Conservation (phyloP, 2,329 filamentous ascomycete species). For the Blastomyces parvus region DNA sequence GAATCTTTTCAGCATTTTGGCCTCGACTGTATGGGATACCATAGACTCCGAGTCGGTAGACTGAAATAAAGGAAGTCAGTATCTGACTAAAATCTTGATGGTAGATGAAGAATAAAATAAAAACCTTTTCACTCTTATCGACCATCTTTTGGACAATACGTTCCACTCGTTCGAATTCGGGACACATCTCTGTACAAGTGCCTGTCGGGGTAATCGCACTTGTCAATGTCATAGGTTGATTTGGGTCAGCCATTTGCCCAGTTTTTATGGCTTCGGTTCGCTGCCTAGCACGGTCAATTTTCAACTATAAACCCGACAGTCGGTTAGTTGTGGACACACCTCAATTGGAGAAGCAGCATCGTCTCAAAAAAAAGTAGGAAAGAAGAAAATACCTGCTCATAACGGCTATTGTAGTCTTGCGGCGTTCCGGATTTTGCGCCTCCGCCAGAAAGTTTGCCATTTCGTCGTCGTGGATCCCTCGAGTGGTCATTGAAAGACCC, state of each 20-base stretch:
- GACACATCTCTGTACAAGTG: constrained; percentile 55
- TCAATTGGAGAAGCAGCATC: constrained; percentile 1
- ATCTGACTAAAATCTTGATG: not conserved
- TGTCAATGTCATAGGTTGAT: constrained; percentile 49
- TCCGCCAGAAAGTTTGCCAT: not conserved
- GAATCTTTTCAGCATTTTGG: constrained; percentile 55
- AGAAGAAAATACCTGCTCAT: constrained; percentile 16
- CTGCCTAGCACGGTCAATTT: constrained; percentile 42
- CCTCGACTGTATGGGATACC: constrained; percentile 25
- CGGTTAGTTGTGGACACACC: constrained; percentile 7
- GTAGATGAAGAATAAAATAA: not conserved
- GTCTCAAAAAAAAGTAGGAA: not conserved
- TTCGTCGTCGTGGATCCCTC: constrained; percentile 15
- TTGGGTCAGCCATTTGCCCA: constrained; percentile 49
- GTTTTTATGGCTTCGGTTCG: constrained; percentile 43
- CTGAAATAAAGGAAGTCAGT: constrained; percentile 20
- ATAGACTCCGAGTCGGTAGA: constrained; percentile 29
- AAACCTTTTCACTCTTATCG: constrained; percentile 51
- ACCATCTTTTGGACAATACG: constrained; percentile 54
- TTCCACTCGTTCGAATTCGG: constrained; percentile 53
- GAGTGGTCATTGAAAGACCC: constrained; percentile 11
- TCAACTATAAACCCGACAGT: constrained; percentile 32
- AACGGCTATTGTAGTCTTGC: constrained; percentile 15
- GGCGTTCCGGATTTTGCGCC: constrained; percentile 2
- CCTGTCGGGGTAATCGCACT: constrained; percentile 54